These are phyloP conservation scores for Colletotrichum gigasporum DNA, from an alignment of 2,329 filamentous ascomycete genomes.

Conservation along the genomic window DNA sequence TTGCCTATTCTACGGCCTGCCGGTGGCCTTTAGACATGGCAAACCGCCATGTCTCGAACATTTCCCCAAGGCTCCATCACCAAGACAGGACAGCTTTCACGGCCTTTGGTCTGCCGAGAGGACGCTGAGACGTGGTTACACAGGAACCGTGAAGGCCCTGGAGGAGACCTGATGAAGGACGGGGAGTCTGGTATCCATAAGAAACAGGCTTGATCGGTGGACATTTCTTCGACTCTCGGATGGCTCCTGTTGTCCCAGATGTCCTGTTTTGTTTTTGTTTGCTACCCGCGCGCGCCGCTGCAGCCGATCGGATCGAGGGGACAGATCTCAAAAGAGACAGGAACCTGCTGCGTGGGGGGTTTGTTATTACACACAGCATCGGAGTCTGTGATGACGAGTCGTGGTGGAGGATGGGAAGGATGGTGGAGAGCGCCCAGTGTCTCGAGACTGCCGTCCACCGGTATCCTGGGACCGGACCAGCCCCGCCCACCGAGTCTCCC, in stretches of 20 bases:
- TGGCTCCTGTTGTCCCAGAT: background rate
- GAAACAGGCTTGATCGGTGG: background rate
- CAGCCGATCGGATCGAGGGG: slow-evolving; percentile 12
- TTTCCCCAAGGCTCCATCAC: background rate
- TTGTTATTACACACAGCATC: background rate
- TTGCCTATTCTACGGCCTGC: too few relatives aligned
- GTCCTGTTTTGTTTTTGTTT: background rate
- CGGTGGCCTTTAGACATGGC: too few relatives aligned
- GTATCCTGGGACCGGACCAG: too few relatives aligned
- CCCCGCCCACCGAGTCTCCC: too few relatives aligned
- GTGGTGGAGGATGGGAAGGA: background rate
- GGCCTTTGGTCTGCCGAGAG: background rate
- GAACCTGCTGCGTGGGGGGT: background rate
- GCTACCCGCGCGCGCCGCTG: background rate
- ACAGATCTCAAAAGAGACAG: background rate
- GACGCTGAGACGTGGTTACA: background rate
- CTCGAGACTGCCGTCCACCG: too few relatives aligned
- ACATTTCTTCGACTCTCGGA: background rate
- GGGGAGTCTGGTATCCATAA: background rate
- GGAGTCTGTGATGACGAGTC: background rate
- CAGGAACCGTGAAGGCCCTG: too few relatives aligned
- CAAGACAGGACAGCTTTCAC: background rate
- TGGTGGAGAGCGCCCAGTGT: background rate
- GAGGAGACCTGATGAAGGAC: too few relatives aligned
- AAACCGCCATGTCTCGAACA: slow-evolving; percentile 14